Evolutionary conservation across 306 rosid species (phyloP).

Genomic region (Castanopsis chinensis): DNA sequence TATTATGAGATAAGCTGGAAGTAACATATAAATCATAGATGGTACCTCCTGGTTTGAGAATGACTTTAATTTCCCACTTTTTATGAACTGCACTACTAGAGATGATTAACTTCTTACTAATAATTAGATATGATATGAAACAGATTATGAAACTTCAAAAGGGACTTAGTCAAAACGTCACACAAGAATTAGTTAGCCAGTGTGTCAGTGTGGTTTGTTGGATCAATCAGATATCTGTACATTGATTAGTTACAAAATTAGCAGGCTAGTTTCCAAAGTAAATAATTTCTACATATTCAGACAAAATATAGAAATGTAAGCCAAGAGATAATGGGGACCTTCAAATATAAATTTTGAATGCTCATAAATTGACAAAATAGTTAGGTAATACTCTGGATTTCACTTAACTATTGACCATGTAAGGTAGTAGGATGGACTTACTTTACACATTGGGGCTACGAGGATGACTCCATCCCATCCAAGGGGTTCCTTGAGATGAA

Average conservation of each 20-base stretch:
- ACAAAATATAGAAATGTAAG: not conserved
- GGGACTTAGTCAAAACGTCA: not conserved
- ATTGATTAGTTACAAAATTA: not conserved
- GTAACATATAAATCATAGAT: too few relatives aligned
- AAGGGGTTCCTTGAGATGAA: conserved; percentile 73
- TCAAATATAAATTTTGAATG: not conserved
- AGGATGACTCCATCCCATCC: conserved; percentile 85
- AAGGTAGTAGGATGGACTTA: conserved; percentile 31
- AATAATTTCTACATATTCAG: not conserved
- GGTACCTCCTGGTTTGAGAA: too few relatives aligned
- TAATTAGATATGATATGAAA: not conserved
- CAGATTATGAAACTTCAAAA: not conserved
- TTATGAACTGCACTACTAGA: too few relatives aligned
- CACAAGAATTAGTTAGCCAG: not conserved
- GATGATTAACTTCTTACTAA: too few relatives aligned
- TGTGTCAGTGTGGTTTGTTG: not conserved
- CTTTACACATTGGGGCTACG: conserved; percentile 98
- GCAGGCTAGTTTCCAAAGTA: not conserved
- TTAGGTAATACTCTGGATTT: not conserved
- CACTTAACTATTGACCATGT: conserved; percentile 11
- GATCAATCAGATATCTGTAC: not conserved
- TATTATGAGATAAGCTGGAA: too few relatives aligned
- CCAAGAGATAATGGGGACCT: not conserved
- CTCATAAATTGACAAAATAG: not conserved
- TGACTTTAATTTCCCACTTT: too few relatives aligned